These are phyloP conservation scores for Paecilomyces formosus DNA, from an alignment of 2,329 filamentous ascomycete species.

Conservation along the genomic window DNA sequence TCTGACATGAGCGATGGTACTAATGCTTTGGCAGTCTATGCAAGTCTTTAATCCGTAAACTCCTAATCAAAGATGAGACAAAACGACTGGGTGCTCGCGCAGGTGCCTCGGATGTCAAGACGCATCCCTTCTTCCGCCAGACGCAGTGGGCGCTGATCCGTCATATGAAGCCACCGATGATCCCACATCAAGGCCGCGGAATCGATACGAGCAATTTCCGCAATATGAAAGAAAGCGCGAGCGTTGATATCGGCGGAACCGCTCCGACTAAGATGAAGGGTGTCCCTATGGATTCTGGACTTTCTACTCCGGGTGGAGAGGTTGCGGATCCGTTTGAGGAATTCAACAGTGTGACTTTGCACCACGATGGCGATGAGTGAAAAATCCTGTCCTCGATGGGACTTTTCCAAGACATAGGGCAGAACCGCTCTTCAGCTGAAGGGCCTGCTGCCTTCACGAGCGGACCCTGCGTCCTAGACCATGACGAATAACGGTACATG, in stretches of 20 bases:
- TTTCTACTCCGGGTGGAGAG: constrained; percentile 78
- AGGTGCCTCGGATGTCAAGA: constrained; percentile 94
- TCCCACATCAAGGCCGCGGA: constrained; percentile 81
- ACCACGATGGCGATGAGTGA: constrained; percentile 83
- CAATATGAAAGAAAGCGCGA: constrained; percentile 95
- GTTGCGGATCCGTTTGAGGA: constrained; percentile 88
- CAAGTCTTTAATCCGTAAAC: constrained; percentile 91
- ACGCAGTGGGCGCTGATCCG: constrained; percentile 96
- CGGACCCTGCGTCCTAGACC: neutral
- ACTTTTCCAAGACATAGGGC: neutral
- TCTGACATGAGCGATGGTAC: neutral
- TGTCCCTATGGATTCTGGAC: constrained; percentile 76
- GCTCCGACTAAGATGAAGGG: constrained; percentile 53
- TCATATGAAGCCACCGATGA: constrained; percentile 96
- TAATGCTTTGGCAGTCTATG: constrained; percentile 59
- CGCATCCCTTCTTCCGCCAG: constrained; percentile 88
- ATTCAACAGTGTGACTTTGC: constrained; percentile 95
- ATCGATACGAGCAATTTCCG: constrained; percentile 96
- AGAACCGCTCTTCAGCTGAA: neutral
- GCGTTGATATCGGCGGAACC: constrained; percentile 60
- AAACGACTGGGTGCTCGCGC: constrained; percentile 87
- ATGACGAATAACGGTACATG: neutral
- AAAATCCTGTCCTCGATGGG: constrained; percentile 3
- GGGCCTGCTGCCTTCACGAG: neutral
- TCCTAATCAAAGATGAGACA: constrained; percentile 96